A percentile compares a stretch with the other conserved stretches of the same genome.
Evolutionary conservation across 495 filamentous ascomycete genomes (phyloP).

Genomic region (Parathielavia hyrcaniae): DNA sequence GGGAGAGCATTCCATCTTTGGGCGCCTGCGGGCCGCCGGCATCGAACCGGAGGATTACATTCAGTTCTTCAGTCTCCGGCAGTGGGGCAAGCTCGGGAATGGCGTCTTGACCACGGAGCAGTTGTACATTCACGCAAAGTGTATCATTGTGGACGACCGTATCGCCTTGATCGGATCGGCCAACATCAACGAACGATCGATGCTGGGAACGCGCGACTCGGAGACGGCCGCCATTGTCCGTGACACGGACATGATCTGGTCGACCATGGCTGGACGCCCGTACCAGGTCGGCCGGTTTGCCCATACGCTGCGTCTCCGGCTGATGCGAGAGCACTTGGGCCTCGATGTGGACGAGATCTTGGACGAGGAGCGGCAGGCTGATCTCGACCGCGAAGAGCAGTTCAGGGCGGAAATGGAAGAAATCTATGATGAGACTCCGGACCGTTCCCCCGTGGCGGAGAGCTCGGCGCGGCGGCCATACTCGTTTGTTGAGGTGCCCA

Average conservation of each 20-base stretch:
- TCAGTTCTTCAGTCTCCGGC: slow-evolving; percentile 83
- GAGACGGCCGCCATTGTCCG: slow-evolving; percentile 87
- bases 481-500: slow-evolving; percentile 9
- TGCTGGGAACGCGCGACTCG: slow-evolving; percentile 86
- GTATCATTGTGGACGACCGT: slow-evolving; percentile 92
- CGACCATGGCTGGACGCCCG: slow-evolving; percentile 80
- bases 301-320: slow-evolving; percentile 82
- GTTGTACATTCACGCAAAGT: slow-evolving; percentile 97
- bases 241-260: slow-evolving; percentile 90
- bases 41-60: slow-evolving; percentile 98
- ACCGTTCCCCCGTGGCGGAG: slow-evolving; percentile 31
- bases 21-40: slow-evolving; percentile 66
- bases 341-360: slow-evolving; percentile 87
- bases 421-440: slow-evolving; percentile 43
- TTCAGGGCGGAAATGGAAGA: slow-evolving; percentile 49
- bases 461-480: slow-evolving; percentile 23
- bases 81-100: slow-evolving; percentile 90
- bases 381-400: slow-evolving; percentile 44
- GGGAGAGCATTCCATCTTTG: slow-evolving; percentile 89
- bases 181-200: slow-evolving; percentile 98
- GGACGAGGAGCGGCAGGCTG: slow-evolving; percentile 65
- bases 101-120: slow-evolving; percentile 86
- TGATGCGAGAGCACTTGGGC: slow-evolving; percentile 97
- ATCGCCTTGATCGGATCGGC: slow-evolving; percentile 93
- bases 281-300: slow-evolving; percentile 89